Conservation (phyloP, 176 grass and related monocot genomes). For the Carex cristatella region DNA sequence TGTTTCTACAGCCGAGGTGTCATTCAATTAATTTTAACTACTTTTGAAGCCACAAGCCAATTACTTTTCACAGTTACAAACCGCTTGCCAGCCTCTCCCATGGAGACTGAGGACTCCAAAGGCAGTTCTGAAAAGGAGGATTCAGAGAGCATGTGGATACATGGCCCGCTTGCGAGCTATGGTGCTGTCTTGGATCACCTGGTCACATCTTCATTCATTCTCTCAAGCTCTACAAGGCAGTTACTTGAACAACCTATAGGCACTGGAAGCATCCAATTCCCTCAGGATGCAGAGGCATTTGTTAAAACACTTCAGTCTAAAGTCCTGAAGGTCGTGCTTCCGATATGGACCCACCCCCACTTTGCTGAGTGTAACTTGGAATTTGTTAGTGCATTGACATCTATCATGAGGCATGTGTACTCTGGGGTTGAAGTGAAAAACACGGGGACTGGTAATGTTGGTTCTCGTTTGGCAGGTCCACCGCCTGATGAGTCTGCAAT, state of each 20-base stretch:
- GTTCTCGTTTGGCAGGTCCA: slow-evolving; percentile 61
- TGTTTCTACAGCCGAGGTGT: slow-evolving; percentile 83
- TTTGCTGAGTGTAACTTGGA: slow-evolving; percentile 83
- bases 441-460: slow-evolving; percentile 28
- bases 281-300: slow-evolving; percentile 77
- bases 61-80: slow-evolving; percentile 75
- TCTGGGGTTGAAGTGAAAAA: slow-evolving; percentile 85
- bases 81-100: slow-evolving; percentile 55
- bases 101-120: slow-evolving; percentile 73
- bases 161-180: slow-evolving; percentile 79
- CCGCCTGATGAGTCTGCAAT: slow-evolving; percentile 89
- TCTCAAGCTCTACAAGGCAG: slow-evolving; percentile 74
- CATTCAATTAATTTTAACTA: slow-evolving; percentile 83
- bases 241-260: slow-evolving; percentile 94
- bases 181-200: slow-evolving; percentile 74
- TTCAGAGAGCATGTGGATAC: slow-evolving; percentile 81
- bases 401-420: slow-evolving; percentile 95
- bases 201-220: slow-evolving; percentile 87
- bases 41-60: slow-evolving; percentile 93
- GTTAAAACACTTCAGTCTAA: slow-evolving; percentile 89
- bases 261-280: slow-evolving; percentile 52
- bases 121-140: slow-evolving; percentile 51
- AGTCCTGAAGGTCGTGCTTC: slow-evolving; percentile 85
- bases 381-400: slow-evolving; percentile 76
- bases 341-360: slow-evolving; percentile 81